These are phyloP conservation scores for Eucalyptus caleyi DNA, from an alignment of 345 rosid species.

Conservation along the genomic window DNA sequence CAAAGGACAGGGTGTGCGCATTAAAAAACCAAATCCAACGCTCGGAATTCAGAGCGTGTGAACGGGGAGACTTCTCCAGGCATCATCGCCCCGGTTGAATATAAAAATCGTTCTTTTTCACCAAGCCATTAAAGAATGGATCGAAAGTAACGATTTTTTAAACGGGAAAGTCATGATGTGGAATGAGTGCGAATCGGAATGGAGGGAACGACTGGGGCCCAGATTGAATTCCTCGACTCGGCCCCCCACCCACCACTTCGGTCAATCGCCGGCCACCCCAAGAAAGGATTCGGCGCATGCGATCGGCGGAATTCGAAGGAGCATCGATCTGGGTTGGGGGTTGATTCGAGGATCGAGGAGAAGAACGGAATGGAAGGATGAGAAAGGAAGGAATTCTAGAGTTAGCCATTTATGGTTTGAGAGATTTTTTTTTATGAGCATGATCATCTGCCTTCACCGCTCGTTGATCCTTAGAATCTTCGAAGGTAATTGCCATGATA, in stretches of 20 bases:
- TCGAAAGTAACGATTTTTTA: background rate
- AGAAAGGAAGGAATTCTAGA: background rate
- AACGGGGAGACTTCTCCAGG: background rate
- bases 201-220: background rate
- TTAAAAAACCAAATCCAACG: background rate
- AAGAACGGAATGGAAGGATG: background rate
- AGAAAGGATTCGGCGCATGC: background rate
- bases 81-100: background rate
- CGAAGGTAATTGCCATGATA: background rate
- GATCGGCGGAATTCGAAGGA: background rate
- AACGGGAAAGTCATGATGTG: background rate
- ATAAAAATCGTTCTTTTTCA: background rate
- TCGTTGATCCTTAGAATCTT: background rate
- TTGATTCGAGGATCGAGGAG: background rate
- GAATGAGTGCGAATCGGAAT: background rate
- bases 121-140: background rate
- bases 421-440: background rate
- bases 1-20: background rate
- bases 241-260: background rate
- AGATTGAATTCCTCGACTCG: background rate
- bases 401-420: background rate
- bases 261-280: background rate
- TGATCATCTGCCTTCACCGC: background rate
- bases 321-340: background rate
- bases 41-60: background rate